Base-by-base conservation (phyloP, 2,329 filamentous ascomycete genomes). In the Cladophialophora bantiana region DNA sequence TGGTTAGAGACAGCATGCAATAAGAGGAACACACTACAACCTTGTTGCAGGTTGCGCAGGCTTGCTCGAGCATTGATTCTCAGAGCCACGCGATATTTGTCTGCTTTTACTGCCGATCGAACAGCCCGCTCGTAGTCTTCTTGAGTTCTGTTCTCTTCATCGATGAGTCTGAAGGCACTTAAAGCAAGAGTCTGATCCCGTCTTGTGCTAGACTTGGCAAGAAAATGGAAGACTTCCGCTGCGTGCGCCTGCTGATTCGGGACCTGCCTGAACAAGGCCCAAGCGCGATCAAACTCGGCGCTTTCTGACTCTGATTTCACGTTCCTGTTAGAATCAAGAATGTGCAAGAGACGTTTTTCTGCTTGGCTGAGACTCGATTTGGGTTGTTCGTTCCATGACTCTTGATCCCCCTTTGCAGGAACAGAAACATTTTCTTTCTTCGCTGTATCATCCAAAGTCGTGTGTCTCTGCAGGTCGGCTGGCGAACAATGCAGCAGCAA, bases 101-200 rank as follows among this genome's bases (percentile, higher is more conserved):
- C 61, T 18, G 50, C 45, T 26, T 68, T 60, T 7, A 71, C 40
- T 4, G 66, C 65, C 13, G 66, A 55, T 42, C 56, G 58, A 31
- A 71, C 64, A 3, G 67, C 71, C 26, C 84, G 80, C 52, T 76
- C 73, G 72, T 85, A 87, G 60, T 83, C 80, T 4, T 76, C 75
- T 7, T 75, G 70, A 2, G 76, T 78, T 32, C 83, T 80, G 42
- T 77, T 62, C 7, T 76, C 62, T 0, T 66, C 31, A 3, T 77
- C 72, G 32, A 85, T 78, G 3, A 70, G 65, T 35, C 81, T 73
- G 71, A 87, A 87, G 7, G 87, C 67, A 77, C 57, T 32, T 36
- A 64, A 18, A 40, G 66, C 57, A 13, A 56, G 32, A 34, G 36
- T 36, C 15, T 55, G 63, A 55, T 65, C 20, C 52, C 42, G 18